phyloP scores from a whole-genome alignment of 306 rosid species.

The Sicyos baderoa region DNA sequence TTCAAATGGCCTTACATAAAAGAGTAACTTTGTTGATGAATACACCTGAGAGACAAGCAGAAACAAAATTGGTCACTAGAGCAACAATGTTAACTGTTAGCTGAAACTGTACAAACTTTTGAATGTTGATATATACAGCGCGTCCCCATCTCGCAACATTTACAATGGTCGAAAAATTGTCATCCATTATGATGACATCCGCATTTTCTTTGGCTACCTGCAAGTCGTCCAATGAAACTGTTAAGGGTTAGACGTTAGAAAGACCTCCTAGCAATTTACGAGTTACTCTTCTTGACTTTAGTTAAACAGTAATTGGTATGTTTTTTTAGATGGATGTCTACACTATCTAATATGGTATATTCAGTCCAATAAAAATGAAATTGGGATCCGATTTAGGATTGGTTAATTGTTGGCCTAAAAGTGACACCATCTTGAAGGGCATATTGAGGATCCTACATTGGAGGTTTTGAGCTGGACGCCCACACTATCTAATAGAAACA shows the following conservation, averaged over 20 bases:
- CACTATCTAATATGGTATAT: too few species aligned
- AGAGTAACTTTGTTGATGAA: background rate
- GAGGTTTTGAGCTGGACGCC: too few species aligned
- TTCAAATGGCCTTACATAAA: constrained; percentile 1
- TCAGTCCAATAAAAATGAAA: too few species aligned
- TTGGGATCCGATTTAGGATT: too few species aligned
- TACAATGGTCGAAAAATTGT: constrained; percentile 72
- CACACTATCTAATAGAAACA: background rate
- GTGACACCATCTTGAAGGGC: too few species aligned
- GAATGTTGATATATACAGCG: constrained; percentile 83
- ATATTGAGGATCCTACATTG: too few species aligned
- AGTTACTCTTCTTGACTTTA: too few species aligned
- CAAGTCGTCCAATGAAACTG: constrained; percentile 19
- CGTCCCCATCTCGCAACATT: constrained; percentile 95
- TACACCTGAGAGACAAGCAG: constrained; percentile 88
- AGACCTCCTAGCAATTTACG: too few species aligned
- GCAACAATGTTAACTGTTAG: constrained; percentile 90
- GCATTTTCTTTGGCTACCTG: constrained; percentile 98
- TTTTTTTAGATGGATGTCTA: too few species aligned
- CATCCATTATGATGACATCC: constrained; percentile 84
- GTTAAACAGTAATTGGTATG: too few species aligned
- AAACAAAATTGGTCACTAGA: constrained; percentile 66
- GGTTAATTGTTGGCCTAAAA: too few species aligned
- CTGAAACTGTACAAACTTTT: constrained; percentile 96
- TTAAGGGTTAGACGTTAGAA: too few species aligned